Base-by-base conservation (phyloP, 1,139 yeast genomes). In the Tardiomyces depauwii region DNA sequence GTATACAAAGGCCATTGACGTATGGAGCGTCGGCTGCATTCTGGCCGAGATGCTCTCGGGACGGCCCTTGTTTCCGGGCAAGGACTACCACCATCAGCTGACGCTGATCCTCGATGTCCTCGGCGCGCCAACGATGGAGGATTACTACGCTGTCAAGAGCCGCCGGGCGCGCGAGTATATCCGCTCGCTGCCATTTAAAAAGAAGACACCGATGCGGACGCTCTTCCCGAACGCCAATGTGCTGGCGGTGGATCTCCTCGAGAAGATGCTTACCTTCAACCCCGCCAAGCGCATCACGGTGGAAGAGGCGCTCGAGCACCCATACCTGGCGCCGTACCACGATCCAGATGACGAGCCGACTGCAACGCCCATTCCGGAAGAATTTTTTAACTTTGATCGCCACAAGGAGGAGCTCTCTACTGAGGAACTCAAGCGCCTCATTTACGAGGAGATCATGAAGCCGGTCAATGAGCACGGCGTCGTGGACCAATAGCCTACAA, bases 21-120 rank as follows among this genome's bases (percentile, higher is more conserved):
- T 89, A 51, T 91, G 98, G 98, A 82, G 95, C 1, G 89, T 88
- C 41, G 98, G 98, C 2, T 91, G 98, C 64, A 89, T 91, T 47
- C 67, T 91, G 49, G 97, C 96, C 1, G 98, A 91, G 64, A 82
- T 91, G 86, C 71, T 88, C 42, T 72, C 81, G 47, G 87, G 94
- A 39, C 74, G 83, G 57, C 96, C 98, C 1, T 68, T 91, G 21
- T 87, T 91, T 64, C 97, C 97, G 0, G 98, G 98, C 2, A 77
- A 84, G 56, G 98, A 91, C 67, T 91, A 88, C 68, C 85, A 88
- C 54, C 86, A 88, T 64, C 98, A 91, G 63, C 69, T 91, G 54
- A 74, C 85, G 71, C 72, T 88, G 48, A 88, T 91, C 48, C 81
- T 91, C 71, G 94, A 87, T 60, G 80, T 88, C 1, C 68, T 91